Evolutionary conservation across 805 yeast genomes (phyloP).

Genomic region (Candida sakaeoensis): DNA sequence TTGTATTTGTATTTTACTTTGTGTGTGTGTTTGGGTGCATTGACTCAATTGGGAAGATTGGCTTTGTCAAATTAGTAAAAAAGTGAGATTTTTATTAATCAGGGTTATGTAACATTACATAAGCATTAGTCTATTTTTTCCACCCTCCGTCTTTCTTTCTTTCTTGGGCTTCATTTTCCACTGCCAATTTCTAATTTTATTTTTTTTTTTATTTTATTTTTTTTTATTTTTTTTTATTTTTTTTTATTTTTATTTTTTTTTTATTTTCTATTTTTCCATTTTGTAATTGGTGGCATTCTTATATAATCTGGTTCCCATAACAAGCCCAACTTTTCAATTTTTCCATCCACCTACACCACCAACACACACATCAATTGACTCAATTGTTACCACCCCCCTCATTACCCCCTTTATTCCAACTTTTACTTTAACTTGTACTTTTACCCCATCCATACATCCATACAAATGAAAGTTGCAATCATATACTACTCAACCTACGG

Average conservation of each 20-base stretch:
- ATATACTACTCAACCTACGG: constrained; percentile 71
- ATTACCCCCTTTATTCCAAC: no score
- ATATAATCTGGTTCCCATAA: not conserved
- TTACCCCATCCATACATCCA: no score
- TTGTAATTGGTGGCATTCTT: not conserved
- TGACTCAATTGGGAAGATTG: not conserved
- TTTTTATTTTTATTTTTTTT: no score
- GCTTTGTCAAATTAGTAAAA: not conserved
- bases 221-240: no score
- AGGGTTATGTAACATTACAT: not conserved
- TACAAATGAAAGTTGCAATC: constrained; percentile 37
- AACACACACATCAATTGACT: not conserved
- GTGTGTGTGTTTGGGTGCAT: not conserved
- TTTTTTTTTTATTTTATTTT: no score
- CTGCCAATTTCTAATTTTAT: not conserved
- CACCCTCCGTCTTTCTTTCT: no score
- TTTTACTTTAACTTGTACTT: no score
- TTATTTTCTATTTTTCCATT: no score
- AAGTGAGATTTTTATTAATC: not conserved
- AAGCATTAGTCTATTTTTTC: no score
- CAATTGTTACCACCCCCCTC: no score
- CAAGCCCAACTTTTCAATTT: not conserved
- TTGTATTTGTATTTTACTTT: not conserved
- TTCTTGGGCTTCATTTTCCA: no score
- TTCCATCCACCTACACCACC: not conserved